phyloP scores from a whole-genome alignment of 371 early-diverging fungal genomes.

The Zopfochytrium polystomum region DNA sequence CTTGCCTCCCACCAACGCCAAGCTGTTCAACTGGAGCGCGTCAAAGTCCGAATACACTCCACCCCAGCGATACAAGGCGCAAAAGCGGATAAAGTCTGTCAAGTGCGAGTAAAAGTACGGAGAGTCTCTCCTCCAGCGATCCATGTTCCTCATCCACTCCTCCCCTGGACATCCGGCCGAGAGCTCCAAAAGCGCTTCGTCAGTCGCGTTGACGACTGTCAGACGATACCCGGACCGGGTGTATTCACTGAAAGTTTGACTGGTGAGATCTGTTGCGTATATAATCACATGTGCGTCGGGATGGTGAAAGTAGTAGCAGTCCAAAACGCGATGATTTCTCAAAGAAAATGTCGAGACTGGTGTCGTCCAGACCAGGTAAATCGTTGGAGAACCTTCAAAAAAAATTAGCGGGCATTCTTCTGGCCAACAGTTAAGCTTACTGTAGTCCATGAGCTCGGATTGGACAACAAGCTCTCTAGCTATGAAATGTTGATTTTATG shows the following conservation, averaged over 20 bases:
- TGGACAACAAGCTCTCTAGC: too few relatives aligned
- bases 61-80: constrained; percentile 21
- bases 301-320: constrained; percentile 30
- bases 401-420: too few relatives aligned
- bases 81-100: constrained; percentile 36
- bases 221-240: constrained; percentile 23
- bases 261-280: constrained; percentile 18
- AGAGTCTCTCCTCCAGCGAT: constrained; percentile 7
- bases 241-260: constrained; percentile 14
- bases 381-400: constrained; percentile 20
- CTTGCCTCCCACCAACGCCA: too few relatives aligned
- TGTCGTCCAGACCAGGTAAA: constrained; percentile 35
- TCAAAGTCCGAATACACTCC: constrained; percentile 36
- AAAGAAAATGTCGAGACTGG: constrained; percentile 19
- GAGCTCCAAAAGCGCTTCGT: constrained; percentile 10
- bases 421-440: too few relatives aligned
- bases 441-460: too few relatives aligned
- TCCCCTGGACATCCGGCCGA: constrained; percentile 22
- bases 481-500: too few relatives aligned
- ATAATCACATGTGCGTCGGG: constrained; percentile 22
- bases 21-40: constrained; percentile 20
- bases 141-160: constrained; percentile 14
- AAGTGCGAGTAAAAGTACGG: constrained; percentile 34
- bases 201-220: constrained; percentile 7
- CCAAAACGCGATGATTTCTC: constrained; percentile 26